Conservation (phyloP, 73 alveolate genomes). For the Paramecium caudatum region DNA sequence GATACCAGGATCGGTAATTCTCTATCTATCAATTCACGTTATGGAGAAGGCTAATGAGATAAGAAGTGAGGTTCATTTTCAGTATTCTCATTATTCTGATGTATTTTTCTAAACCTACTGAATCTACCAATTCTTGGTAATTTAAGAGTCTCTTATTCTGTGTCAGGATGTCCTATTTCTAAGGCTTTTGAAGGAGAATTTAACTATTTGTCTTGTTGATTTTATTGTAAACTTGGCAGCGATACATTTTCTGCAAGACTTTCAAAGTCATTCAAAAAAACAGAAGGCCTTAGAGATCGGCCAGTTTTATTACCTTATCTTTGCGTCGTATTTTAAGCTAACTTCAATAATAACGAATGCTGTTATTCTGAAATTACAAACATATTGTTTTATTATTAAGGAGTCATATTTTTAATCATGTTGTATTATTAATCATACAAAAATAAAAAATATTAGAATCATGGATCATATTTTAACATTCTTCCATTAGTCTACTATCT, state of each 20-base stretch:
- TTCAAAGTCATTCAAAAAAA: background rate
- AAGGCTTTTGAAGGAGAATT: too few species aligned
- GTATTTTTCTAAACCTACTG: background rate
- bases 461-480: background rate
- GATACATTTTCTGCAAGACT: background rate
- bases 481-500: slow-evolving; percentile 17
- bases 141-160: background rate
- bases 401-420: too few species aligned
- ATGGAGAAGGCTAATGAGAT: too few species aligned
- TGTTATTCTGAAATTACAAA: background rate
- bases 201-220: too few species aligned
- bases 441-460: too few species aligned
- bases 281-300: slow-evolving; percentile 25
- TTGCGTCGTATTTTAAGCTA: background rate
- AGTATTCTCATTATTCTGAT: too few species aligned
- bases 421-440: too few species aligned
- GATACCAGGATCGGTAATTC: too few species aligned
- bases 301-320: background rate
- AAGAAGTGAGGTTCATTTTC: too few species aligned
- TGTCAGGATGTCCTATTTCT: too few species aligned
- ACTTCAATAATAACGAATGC: background rate
- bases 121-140: slow-evolving; percentile 21
- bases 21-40: too few species aligned
- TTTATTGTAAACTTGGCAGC: background rate
- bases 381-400: too few species aligned